Percentiles rank a stretch among this genome's conserved stretches.
Evolutionary conservation across 2,329 filamentous ascomycete genomes (phyloP).

Genomic region (Aspergillus quadricinctus): DNA sequence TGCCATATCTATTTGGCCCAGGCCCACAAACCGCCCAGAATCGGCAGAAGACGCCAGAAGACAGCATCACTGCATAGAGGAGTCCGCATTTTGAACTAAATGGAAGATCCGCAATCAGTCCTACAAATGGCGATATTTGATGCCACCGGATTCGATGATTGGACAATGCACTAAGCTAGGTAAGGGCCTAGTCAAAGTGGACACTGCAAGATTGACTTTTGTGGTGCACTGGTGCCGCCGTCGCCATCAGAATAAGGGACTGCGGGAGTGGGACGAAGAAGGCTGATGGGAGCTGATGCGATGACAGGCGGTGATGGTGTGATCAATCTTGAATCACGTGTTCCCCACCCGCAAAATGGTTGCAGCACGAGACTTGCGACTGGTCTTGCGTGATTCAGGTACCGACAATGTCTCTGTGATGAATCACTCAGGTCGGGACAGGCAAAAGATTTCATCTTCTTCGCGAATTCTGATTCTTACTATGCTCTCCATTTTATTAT

Average conservation of each 20-base stretch:
- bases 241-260: not conserved
- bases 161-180: not conserved
- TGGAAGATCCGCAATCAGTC: slow-evolving; percentile 14
- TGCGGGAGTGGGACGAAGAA: not conserved
- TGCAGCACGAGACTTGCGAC: slow-evolving; percentile 10
- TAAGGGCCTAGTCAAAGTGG: not conserved
- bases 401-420: not conserved
- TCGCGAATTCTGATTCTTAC: not conserved
- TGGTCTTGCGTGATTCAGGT: slow-evolving; percentile 18
- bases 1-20: not conserved
- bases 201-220: not conserved
- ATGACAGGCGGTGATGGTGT: slow-evolving; percentile 14
- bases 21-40: not conserved
- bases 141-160: slow-evolving; percentile 3
- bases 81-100: not conserved
- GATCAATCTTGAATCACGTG: slow-evolving; percentile 18
- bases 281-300: slow-evolving; percentile 9
- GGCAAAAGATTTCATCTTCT: not conserved
- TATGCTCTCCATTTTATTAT: not conserved
- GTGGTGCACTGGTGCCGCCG: not conserved
- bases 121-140: slow-evolving; percentile 13
- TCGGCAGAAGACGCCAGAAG: not conserved
- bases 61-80: not conserved
- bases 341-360: not conserved
- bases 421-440: not conserved